Base-by-base conservation (phyloP, 805 yeast species). In the Henningerozyma blattae region DNA sequence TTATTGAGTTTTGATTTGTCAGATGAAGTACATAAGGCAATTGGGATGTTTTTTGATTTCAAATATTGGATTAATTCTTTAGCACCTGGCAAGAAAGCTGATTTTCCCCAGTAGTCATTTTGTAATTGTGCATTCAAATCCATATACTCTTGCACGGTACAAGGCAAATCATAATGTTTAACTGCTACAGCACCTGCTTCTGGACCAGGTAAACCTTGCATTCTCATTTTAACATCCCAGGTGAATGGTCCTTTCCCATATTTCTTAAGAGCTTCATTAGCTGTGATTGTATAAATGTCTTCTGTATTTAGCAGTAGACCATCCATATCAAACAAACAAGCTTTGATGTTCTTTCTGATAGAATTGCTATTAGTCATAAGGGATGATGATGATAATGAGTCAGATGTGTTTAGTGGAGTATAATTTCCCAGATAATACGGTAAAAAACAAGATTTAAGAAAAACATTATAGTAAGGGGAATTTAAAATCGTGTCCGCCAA, bases 251-350 rank as follows among this genome's bases (percentile, higher is more conserved):
- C 93, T 49, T 77, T 81, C 8, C 80, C 83, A 49, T 72, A 79
- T 35, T 65, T 62, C 12, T 73, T 71, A 18, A 91, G 64, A 3
- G 83, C 56, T 34, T 74, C 77, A 32, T 80, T 71, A 22, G 83
- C 64, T 3, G 83, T 81, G 36, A 74, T 73, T 1, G 98, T 89
- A 56, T 91, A 91, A 35, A 87, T 66, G 43, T 83, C 93, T 58
- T 91, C 99, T 4, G 96, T 82, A 61, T 87, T 84, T 51, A 91
- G 71, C 41, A 91, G 65, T 17, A 93, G 70, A 1, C 99, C 99
- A 54, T 91, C 99, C 97, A 91, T 83, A 65, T 84, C 95, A 37
- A 57, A 57, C 17, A 57, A 46, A 40, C 62, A 57, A 43, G 61
- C 60, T 34, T 47, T 53, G 10, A 50, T 38, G 30, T 47, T 43